A percentile compares a stretch with the other conserved stretches of the same genome.
Conservation (phyloP, 345 rosid genomes). For the Abelmoschus esculentus region DNA sequence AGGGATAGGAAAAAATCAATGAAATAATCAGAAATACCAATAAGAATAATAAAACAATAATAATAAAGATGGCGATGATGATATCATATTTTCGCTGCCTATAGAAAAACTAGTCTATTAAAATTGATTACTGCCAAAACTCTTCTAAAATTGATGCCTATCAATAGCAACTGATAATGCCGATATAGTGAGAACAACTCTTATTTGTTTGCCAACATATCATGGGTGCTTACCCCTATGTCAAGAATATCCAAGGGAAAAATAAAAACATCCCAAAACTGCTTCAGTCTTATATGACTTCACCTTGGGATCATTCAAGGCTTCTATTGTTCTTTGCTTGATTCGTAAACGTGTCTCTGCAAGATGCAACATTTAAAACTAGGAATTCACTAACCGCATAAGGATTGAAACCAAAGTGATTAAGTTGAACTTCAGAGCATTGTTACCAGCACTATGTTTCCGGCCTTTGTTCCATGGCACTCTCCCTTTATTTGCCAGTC, state of each 20-base stretch:
- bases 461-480: conserved; percentile 85
- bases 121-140: not conserved
- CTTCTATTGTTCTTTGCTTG: conserved; percentile 77
- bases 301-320: conserved; percentile 90
- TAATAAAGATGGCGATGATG: not conserved
- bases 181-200: not conserved
- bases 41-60: not conserved
- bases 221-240: conserved; percentile 1
- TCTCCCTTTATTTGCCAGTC: conserved; percentile 68
- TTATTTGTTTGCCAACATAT: not conserved
- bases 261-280: conserved; percentile 15
- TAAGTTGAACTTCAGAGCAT: not conserved
- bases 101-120: not conserved
- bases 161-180: not conserved
- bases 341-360: conserved; percentile 68
- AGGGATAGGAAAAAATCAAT: not conserved
- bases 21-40: not conserved
- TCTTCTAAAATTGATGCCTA: not conserved
- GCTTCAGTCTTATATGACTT: conserved; percentile 64
- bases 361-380: conserved; percentile 8
- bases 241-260: conserved; percentile 1
- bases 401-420: conserved; percentile 1
- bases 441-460: conserved; percentile 60
- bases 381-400: conserved; percentile 10
- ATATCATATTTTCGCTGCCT: not conserved